A percentile compares a stretch with the other conserved stretches of the same genome.
phyloP scores from a whole-genome alignment of 202 grass and related monocot species.

The Elaeis oleifera region DNA sequence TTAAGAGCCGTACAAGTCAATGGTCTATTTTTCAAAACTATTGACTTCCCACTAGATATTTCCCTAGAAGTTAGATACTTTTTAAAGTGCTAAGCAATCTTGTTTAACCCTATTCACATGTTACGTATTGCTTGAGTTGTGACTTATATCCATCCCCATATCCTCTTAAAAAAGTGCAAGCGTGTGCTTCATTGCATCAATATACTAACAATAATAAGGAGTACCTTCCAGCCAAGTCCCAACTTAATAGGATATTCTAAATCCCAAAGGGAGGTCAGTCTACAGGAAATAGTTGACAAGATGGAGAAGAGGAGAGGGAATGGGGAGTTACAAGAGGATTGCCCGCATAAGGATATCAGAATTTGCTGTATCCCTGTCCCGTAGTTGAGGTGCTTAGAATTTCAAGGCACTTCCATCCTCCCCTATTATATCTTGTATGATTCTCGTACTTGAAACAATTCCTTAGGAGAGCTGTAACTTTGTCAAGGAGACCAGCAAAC shows the following conservation, averaged over 20 bases:
- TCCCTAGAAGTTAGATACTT: no score
- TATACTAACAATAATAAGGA: background rate
- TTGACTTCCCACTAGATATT: no score
- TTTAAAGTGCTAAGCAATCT: background rate
- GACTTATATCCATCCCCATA: background rate
- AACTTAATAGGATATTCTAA: constrained; percentile 11
- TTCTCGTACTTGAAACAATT: background rate
- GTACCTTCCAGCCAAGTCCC: constrained; percentile 6
- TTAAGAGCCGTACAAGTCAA: no score
- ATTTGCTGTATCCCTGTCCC: constrained; percentile 1
- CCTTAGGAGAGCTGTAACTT: background rate
- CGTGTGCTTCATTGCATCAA: background rate
- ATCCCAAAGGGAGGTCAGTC: constrained; percentile 1
- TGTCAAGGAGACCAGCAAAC: constrained; percentile 36
- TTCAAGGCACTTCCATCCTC: background rate
- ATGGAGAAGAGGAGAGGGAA: background rate
- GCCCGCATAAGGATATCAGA: constrained; percentile 1
- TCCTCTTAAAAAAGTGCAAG: constrained; percentile 9
- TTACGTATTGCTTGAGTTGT: constrained; percentile 4
- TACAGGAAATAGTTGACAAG: constrained; percentile 4
- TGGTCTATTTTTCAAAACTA: no score
- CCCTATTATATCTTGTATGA: no score
- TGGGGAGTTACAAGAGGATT: no score
- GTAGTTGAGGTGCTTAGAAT: constrained; percentile 5
- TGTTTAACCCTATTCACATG: background rate